Evolutionary conservation across 306 rosid genomes (phyloP), one percentile per base, ranked within the genome.

Genomic region (Potentilla sterilis): DNA sequence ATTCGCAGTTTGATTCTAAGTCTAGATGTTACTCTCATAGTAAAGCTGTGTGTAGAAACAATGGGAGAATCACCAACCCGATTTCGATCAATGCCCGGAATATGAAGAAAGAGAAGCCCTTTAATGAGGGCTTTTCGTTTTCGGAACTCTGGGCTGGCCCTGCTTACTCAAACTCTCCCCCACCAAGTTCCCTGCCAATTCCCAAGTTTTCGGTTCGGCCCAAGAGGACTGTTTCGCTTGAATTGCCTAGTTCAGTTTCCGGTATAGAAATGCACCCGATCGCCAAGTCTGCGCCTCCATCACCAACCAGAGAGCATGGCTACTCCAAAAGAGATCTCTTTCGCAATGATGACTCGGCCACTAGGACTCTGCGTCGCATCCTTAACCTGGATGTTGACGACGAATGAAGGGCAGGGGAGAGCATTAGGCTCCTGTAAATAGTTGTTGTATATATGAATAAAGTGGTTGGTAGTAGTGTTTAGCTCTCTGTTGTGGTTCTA

Each of bases 61-160:
- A 67, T 78, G 73, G 78, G 2, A 78, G 75, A 76, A 91, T 37
- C 40, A 5, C 90, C 63, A 47, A 75, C 34, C 97, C 97, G 2
- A 87, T 93, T 87, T 74, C 89, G 7, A 93, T 93, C 48, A 69
- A 70, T 70, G 62, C 34, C 6, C 81, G 84, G 41, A 38, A 2
- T 67, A 71, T 51, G 68, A 67, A 64, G 78, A 85, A 80, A 42
- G 86, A 69, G 28, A 72, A 35, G 21, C 19, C 41, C 78, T 83
- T 88, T 38, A 48, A 58, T 40, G 85, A 75, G 49, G 80, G 80
- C 4, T 61, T 90, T 70, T 87, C 89, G 22, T 68, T 89, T 65
- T 89, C 96, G 41, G 98, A 91, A 83, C 91, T 86, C 16, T 93
- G 98, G 98, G 98, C 98, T 68, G 97, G 98, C 49, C 97, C 98